Conservation (phyloP, 2,329 filamentous ascomycete species). For the Aureobasidium sp. region DNA sequence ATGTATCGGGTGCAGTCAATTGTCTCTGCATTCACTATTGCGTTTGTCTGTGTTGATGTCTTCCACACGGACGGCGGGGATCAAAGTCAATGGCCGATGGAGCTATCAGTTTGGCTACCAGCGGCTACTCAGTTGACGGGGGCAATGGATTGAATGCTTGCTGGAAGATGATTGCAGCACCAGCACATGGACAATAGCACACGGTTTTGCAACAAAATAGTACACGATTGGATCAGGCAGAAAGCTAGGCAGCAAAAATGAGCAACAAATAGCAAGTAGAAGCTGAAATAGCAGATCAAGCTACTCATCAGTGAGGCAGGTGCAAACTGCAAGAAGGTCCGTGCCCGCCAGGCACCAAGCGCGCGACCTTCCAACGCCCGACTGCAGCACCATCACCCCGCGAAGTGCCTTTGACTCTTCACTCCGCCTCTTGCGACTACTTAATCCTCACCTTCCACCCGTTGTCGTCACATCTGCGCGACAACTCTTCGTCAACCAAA, state of each 20-base stretch:
- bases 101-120: conserved; percentile 1
- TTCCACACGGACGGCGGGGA: not conserved
- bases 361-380: not conserved
- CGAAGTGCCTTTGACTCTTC: not conserved
- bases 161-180: not conserved
- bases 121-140: not conserved
- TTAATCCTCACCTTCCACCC: conserved; percentile 1
- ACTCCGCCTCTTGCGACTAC: not conserved
- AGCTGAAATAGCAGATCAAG: not conserved
- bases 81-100: not conserved
- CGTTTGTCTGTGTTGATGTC: not conserved
- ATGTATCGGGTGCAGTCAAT: not conserved
- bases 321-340: conserved; percentile 3
- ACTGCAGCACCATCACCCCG: conserved; percentile 4
- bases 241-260: not conserved
- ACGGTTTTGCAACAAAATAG: not conserved
- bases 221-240: not conserved
- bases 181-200: not conserved
- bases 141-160: not conserved
- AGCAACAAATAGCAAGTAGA: not conserved
- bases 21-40: not conserved
- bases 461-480: not conserved
- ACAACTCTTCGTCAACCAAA: not conserved
- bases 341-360: conserved; percentile 8
- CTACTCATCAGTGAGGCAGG: not conserved